These are phyloP conservation scores for Jaminaea rosea DNA, from an alignment of 1,284 basidiomycete genomes.

Conservation along the genomic window DNA sequence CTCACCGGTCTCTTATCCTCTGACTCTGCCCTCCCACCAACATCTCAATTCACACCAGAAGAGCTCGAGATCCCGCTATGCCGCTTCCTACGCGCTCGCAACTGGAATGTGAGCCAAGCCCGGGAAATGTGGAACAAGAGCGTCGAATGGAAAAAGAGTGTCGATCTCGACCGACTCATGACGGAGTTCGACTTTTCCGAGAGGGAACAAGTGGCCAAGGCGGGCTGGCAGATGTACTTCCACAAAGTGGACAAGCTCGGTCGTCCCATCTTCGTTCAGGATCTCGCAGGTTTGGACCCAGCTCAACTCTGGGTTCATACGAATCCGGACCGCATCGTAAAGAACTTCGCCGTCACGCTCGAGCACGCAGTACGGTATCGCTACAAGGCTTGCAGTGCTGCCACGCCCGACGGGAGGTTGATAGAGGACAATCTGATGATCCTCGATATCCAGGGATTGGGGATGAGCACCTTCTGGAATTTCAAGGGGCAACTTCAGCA, in stretches of 20 bases:
- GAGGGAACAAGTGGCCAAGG: slow-evolving; percentile 25
- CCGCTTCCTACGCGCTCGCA: slow-evolving; percentile 38
- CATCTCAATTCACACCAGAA: background rate
- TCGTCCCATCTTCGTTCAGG: slow-evolving; percentile 43
- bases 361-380: slow-evolving; percentile 35
- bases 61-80: background rate
- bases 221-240: slow-evolving; percentile 46
- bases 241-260: slow-evolving; percentile 38
- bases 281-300: slow-evolving; percentile 31
- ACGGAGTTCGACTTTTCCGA: slow-evolving; percentile 32
- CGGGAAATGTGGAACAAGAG: slow-evolving; percentile 35
- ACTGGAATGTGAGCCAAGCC: slow-evolving; percentile 29
- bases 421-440: slow-evolving; percentile 46
- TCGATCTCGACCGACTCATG: slow-evolving; percentile 22
- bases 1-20: background rate
- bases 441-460: slow-evolving; percentile 35
- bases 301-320: slow-evolving; percentile 25
- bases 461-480: slow-evolving; percentile 38
- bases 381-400: slow-evolving; percentile 27
- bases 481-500: slow-evolving; percentile 31
- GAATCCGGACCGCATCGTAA: slow-evolving; percentile 35
- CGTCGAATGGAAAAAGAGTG: slow-evolving; percentile 32
- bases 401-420: slow-evolving; percentile 12
- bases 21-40: background rate
- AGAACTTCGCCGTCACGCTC: slow-evolving; percentile 41